Percentiles rank a stretch among this genome's conserved stretches.
These are phyloP conservation scores for Coprinellus micaceus DNA, from an alignment of 768 basidiomycete genomes.

Conservation along the genomic window DNA sequence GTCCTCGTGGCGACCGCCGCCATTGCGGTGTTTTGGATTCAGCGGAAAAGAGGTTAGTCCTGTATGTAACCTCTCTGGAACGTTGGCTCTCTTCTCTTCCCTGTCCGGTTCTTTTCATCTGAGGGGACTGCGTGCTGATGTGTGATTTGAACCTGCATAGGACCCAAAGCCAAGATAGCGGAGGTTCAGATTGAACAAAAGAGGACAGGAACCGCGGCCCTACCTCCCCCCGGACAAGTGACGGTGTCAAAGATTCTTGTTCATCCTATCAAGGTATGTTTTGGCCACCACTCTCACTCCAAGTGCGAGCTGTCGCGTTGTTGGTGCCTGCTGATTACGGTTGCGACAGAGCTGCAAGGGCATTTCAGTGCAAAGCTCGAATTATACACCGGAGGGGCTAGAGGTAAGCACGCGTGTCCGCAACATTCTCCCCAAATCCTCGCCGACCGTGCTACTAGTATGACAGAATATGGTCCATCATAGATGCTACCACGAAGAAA, in stretches of 20 bases:
- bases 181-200: conserved; percentile 25
- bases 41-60: conserved; percentile 4
- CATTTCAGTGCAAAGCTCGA: conserved; percentile 51
- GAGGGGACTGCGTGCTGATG: too few relatives aligned
- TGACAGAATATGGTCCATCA: conserved; percentile 69
- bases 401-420: conserved; percentile 41
- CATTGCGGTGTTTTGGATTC: conserved; percentile 2
- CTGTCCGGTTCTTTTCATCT: too few relatives aligned
- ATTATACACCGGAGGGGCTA: conserved; percentile 59
- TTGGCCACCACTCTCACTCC: not conserved
- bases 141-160: too few relatives aligned
- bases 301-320: not conserved
- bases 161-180: too few relatives aligned
- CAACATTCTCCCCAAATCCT: not conserved
- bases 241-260: conserved; percentile 55
- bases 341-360: conserved; percentile 64
- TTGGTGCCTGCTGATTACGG: not conserved
- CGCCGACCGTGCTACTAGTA: conserved; percentile 37
- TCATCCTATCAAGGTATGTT: conserved; percentile 64
- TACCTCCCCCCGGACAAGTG: conserved; percentile 24
- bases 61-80: too few relatives aligned
- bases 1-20: not conserved
- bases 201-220: conserved; percentile 25
- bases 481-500: conserved; percentile 48
- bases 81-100: too few relatives aligned